Conservation (phyloP, 2,329 filamentous ascomycete species). For the Gyromitra esculenta region DNA sequence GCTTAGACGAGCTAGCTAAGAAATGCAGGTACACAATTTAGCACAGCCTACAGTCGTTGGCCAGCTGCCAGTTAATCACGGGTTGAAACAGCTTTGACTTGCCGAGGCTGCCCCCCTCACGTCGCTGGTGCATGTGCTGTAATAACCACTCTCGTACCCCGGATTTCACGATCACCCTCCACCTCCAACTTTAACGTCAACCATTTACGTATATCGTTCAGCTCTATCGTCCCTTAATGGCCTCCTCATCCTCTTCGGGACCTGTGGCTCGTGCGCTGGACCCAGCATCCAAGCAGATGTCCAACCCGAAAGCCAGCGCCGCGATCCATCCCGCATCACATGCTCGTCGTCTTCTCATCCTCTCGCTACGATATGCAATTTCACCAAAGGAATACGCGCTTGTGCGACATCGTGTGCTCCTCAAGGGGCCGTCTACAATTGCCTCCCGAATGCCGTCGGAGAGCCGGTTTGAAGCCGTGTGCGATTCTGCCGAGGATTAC, state of each 20-base stretch:
- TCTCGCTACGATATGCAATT: conserved; percentile 83
- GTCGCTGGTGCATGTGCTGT: conserved; percentile 8
- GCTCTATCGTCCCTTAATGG: not conserved
- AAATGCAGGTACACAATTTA: not conserved
- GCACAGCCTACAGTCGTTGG: not conserved
- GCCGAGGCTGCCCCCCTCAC: conserved; percentile 28
- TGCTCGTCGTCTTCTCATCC: conserved; percentile 78
- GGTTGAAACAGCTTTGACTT: not conserved
- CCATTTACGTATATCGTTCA: not conserved
- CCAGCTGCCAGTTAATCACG: conserved; percentile 7
- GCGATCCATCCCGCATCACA: conserved; percentile 47
- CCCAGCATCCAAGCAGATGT: conserved; percentile 28
- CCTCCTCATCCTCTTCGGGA: conserved; percentile 29
- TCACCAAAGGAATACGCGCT: conserved; percentile 84
- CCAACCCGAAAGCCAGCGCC: conserved; percentile 9
- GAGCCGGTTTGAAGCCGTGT: conserved; percentile 64
- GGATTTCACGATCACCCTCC: conserved; percentile 31
- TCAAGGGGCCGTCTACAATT: conserved; percentile 67
- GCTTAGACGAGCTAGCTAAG: not conserved
- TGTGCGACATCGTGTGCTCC: conserved; percentile 83
- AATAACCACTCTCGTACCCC: conserved; percentile 24
- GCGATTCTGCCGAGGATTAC: conserved; percentile 68
- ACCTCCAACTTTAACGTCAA: not conserved
- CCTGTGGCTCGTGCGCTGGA: conserved; percentile 6
- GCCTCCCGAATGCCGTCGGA: conserved; percentile 69